phyloP scores from a whole-genome alignment of 306 rosid genomes.

The Canavalia ensiformis region DNA sequence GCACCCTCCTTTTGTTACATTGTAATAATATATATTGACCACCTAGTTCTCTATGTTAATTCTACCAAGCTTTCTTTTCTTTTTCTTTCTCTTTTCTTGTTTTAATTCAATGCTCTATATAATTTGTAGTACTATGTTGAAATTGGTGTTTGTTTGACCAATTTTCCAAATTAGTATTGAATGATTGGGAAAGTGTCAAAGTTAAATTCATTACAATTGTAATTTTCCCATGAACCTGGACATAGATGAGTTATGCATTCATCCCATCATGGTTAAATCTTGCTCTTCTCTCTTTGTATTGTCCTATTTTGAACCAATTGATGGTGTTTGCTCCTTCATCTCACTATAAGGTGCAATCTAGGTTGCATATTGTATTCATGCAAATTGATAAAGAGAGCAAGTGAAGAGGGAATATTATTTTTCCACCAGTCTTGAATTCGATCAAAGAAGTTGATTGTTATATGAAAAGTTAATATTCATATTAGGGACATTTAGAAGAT shows the following conservation, averaged over 20 bases:
- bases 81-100: not conserved
- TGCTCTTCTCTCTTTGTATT: not conserved
- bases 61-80: not conserved
- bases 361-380: not conserved
- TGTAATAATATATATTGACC: constrained; percentile 41
- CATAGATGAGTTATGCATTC: not conserved
- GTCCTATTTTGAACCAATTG: not conserved
- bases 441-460: too few species aligned
- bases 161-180: not conserved
- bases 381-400: not conserved
- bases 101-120: constrained; percentile 12
- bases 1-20: constrained; percentile 36
- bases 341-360: not conserved
- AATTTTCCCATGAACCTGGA: not conserved
- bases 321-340: not conserved
- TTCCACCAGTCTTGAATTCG: not conserved
- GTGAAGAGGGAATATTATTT: not conserved
- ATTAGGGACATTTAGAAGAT: too few species aligned
- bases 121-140: constrained; percentile 7
- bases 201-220: not conserved
- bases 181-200: constrained; percentile 37
- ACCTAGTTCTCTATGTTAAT: constrained; percentile 1
- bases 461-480: too few species aligned
- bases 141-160: constrained; percentile 15
- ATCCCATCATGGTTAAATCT: constrained; percentile 5